Conservation (phyloP, 441 rosid genomes). For the Daphne laureola region DNA sequence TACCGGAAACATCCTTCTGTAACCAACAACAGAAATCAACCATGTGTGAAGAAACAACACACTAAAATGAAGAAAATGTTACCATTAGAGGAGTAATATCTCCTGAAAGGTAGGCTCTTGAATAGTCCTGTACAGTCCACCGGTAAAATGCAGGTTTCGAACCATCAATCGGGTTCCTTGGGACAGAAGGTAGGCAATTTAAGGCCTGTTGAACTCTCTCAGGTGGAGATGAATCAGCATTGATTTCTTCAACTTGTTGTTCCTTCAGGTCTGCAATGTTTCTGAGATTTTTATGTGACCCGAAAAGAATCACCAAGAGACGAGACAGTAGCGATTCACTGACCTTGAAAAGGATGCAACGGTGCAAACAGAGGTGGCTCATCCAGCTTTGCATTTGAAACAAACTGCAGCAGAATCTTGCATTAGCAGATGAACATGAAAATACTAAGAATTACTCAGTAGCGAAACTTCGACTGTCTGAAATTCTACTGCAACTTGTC, state of each 20-base stretch:
- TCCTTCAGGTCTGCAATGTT: constrained; percentile 31
- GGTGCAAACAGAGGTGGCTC: constrained; percentile 47
- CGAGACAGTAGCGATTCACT: neutral
- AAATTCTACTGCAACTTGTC: neutral
- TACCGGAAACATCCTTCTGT: neutral
- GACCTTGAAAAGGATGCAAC: constrained; percentile 41
- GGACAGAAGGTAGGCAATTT: constrained; percentile 24
- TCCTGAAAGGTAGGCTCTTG: constrained; percentile 39
- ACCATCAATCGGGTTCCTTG: constrained; percentile 5
- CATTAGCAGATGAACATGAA: neutral
- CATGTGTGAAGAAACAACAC: neutral
- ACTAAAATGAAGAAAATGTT: neutral
- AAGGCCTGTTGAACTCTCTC: constrained; percentile 41
- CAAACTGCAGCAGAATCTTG: constrained; percentile 30
- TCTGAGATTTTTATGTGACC: constrained; percentile 1
- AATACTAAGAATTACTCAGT: neutral
- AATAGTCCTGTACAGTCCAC: constrained; percentile 50
- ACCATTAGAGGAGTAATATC: constrained; percentile 43
- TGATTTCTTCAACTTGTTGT: constrained; percentile 29
- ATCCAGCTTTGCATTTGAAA: constrained; percentile 41
- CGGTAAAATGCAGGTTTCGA: constrained; percentile 23
- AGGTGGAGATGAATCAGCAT: constrained; percentile 25
- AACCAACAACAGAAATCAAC: neutral
- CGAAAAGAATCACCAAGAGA: neutral
- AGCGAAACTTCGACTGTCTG: neutral